Conservation (phyloP, 1,284 basidiomycete genomes). For the Ganoderma boninense region DNA sequence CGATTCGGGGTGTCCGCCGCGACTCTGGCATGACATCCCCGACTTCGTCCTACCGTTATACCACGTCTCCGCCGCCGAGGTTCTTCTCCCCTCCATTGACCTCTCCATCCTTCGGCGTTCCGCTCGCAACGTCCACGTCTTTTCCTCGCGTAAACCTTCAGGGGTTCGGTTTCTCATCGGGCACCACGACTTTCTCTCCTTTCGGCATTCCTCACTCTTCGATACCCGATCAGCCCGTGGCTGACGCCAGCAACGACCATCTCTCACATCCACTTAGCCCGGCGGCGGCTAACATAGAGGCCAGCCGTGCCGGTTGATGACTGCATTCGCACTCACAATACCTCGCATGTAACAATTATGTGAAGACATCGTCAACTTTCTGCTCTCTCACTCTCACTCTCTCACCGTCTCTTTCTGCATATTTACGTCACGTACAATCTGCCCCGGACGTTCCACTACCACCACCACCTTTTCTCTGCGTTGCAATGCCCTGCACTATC, state of each 20-base stretch:
- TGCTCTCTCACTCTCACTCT: slow-evolving; percentile 27
- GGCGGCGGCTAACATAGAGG: slow-evolving; percentile 64
- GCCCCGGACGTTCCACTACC: slow-evolving; percentile 32
- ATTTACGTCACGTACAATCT: slow-evolving; percentile 36
- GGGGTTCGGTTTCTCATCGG: slow-evolving; percentile 44
- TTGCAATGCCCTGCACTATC: slow-evolving; percentile 33
- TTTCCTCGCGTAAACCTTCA: slow-evolving; percentile 45
- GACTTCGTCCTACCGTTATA: slow-evolving; percentile 54
- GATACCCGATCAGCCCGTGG: slow-evolving; percentile 72
- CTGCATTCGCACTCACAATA: slow-evolving; percentile 30
- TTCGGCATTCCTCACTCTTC: slow-evolving; percentile 66
- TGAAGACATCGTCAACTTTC: slow-evolving; percentile 34
- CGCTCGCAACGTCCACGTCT: slow-evolving; percentile 43
- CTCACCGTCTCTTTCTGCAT: slow-evolving; percentile 29
- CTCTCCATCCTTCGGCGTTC: slow-evolving; percentile 48
- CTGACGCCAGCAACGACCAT: slow-evolving; percentile 42
- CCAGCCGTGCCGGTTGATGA: slow-evolving; percentile 54
- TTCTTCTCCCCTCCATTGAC: slow-evolving; percentile 44
- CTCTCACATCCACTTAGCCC: slow-evolving; percentile 59
- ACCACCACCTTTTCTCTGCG: slow-evolving; percentile 17
- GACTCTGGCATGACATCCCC: slow-evolving; percentile 53
- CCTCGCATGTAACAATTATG: slow-evolving; percentile 39
- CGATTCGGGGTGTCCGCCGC: slow-evolving; percentile 41
- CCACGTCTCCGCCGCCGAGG: slow-evolving; percentile 61
- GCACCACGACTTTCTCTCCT: slow-evolving; percentile 63